Evolutionary conservation across 805 yeast species (phyloP).

Genomic region (Cyberlindnera meyerae): DNA sequence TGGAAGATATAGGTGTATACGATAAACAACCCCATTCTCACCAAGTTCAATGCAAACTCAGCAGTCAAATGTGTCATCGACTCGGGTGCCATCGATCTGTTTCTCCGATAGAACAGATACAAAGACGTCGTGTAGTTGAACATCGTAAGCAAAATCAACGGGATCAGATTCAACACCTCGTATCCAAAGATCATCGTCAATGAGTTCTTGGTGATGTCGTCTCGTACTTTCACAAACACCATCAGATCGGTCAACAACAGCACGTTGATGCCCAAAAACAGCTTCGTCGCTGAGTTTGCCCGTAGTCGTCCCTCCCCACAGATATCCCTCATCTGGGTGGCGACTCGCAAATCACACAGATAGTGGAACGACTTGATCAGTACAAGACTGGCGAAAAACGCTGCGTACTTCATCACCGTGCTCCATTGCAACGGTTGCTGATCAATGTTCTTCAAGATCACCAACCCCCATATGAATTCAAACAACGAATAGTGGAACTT

Average conservation of each 20-base stretch:
- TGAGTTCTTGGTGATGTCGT: slow-evolving; percentile 5
- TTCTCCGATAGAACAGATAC: slow-evolving; percentile 1
- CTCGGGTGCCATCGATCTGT: slow-evolving; percentile 1
- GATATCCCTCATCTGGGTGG: slow-evolving; percentile 3
- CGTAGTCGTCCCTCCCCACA: slow-evolving; percentile 3
- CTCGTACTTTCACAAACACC: slow-evolving; percentile 3
- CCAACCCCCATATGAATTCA: slow-evolving; percentile 18
- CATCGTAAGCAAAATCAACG: slow-evolving; percentile 12
- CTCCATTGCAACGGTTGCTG: not conserved
- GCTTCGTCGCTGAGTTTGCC: not conserved
- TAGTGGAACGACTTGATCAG: slow-evolving; percentile 21
- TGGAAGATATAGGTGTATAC: slow-evolving; percentile 16
- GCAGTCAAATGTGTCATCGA: slow-evolving; percentile 3
- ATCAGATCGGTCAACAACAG: slow-evolving; percentile 7
- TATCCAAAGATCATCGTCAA: slow-evolving; percentile 16
- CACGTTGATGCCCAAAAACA: slow-evolving; percentile 9
- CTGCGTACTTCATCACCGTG: slow-evolving; percentile 9
- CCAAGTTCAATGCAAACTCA: slow-evolving; percentile 12
- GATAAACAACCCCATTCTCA: slow-evolving; percentile 13
- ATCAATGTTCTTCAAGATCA: slow-evolving; percentile 12
- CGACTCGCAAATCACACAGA: slow-evolving; percentile 15
- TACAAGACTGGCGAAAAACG: slow-evolving; percentile 12
- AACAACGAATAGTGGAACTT: slow-evolving; percentile 16
- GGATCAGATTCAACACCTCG: slow-evolving; percentile 18
- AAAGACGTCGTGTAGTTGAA: slow-evolving; percentile 8